These are phyloP conservation scores for Rhinocladiella mackenziei DNA, from an alignment of 2,329 filamentous ascomycete genomes.

Conservation along the genomic window DNA sequence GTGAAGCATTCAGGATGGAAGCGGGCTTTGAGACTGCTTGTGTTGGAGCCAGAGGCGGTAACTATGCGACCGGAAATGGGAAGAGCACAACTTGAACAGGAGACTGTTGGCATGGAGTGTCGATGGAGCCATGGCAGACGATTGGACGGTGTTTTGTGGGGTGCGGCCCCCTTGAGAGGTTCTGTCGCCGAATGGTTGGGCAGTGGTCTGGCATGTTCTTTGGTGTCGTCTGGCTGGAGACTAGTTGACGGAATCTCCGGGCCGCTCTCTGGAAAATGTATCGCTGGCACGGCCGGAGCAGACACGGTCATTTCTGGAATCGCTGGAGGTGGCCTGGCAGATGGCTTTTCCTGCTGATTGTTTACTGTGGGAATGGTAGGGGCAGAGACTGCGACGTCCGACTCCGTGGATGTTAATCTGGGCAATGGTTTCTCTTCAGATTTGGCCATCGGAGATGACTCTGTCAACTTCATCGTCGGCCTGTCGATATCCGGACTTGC, in stretches of 20 bases:
- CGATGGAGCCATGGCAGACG: slow-evolving; percentile 34
- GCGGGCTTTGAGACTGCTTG: slow-evolving; percentile 42
- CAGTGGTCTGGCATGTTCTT: slow-evolving; percentile 16
- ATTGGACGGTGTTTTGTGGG: slow-evolving; percentile 32
- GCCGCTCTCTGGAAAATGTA: slow-evolving; percentile 48
- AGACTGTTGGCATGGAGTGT: slow-evolving; percentile 56
- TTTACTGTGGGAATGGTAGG: slow-evolving; percentile 16
- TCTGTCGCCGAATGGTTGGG: slow-evolving; percentile 30
- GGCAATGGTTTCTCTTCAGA: slow-evolving; percentile 14
- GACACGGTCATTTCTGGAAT: slow-evolving; percentile 7
- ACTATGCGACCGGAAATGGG: slow-evolving; percentile 90
- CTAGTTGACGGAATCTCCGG: slow-evolving; percentile 36
- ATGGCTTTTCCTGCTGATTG: slow-evolving; percentile 9
- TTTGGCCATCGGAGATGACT: slow-evolving; percentile 11
- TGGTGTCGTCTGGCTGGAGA: slow-evolving; percentile 17
- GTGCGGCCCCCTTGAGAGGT: slow-evolving; percentile 37
- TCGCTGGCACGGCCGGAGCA: slow-evolving; percentile 41
- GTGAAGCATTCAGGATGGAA: slow-evolving; percentile 94
- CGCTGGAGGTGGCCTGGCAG: slow-evolving; percentile 4
- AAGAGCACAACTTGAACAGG: slow-evolving; percentile 77
- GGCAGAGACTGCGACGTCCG: slow-evolving; percentile 17
- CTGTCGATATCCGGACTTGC: slow-evolving; percentile 30
- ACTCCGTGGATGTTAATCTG: slow-evolving; percentile 8
- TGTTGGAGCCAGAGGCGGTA: slow-evolving; percentile 63
- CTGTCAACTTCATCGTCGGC: slow-evolving; percentile 25